Conservation (phyloP, 2,329 filamentous ascomycete genomes). For the Thielaviopsis cerberus region DNA sequence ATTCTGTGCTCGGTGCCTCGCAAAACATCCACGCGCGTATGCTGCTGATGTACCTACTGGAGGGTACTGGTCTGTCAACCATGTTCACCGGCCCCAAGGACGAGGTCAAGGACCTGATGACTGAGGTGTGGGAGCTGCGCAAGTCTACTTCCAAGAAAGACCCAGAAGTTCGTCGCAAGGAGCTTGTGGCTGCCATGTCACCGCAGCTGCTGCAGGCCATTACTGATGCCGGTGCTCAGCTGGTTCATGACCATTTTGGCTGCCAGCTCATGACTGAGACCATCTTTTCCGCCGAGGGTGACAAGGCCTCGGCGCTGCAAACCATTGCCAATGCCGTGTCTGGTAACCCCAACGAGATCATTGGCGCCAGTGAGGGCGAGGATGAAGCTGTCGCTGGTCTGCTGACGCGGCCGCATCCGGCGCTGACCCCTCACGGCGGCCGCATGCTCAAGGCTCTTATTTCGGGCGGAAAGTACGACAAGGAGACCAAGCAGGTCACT, state of each 20-base stretch:
- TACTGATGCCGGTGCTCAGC: constrained; percentile 42
- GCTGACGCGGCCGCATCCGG: constrained; percentile 33
- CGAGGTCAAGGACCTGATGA: constrained; percentile 35
- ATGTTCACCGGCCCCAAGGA: constrained; percentile 45
- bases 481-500: constrained; percentile 48
- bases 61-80: constrained; percentile 44
- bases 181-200: constrained; percentile 57
- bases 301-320: constrained; percentile 55
- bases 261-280: constrained; percentile 74
- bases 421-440: constrained; percentile 44
- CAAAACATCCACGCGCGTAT: constrained; percentile 47
- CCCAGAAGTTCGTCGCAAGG: constrained; percentile 51
- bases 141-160: constrained; percentile 86
- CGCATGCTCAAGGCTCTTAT: constrained; percentile 84
- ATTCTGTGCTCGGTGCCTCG: constrained; percentile 45
- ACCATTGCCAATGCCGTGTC: constrained; percentile 48
- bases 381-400: constrained; percentile 15
- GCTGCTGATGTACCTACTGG: constrained; percentile 66
- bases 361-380: constrained; percentile 23
- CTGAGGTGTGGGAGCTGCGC: constrained; percentile 62
- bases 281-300: constrained; percentile 54
- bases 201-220: constrained; percentile 60
- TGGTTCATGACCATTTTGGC: constrained; percentile 62
- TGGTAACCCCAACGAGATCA: constrained; percentile 28
- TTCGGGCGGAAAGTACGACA: constrained; percentile 73